These are phyloP conservation scores for Lasiosphaeria hispida DNA, from an alignment of 495 filamentous ascomycete genomes.

Conservation along the genomic window DNA sequence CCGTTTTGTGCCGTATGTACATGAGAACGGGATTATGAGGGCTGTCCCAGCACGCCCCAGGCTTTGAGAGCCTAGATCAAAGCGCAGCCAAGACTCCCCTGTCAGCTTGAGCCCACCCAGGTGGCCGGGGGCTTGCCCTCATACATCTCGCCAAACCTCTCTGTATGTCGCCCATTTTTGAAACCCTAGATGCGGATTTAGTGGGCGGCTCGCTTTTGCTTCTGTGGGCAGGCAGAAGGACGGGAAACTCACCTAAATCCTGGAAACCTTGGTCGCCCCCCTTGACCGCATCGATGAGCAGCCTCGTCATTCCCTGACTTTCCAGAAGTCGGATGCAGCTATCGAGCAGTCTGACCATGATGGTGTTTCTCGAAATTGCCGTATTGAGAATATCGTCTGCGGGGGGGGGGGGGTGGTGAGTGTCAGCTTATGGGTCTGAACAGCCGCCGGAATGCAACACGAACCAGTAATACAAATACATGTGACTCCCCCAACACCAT, in stretches of 20 bases:
- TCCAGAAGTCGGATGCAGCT: constrained; percentile 40
- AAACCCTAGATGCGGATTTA: constrained; percentile 34
- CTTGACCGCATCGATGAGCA: constrained; percentile 47
- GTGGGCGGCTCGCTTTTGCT: neutral
- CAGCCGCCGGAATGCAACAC: constrained; percentile 12
- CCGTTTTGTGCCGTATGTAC: too few relatives aligned
- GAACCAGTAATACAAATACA: constrained; percentile 58
- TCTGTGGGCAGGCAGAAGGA: constrained; percentile 3
- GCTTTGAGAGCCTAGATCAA: too few relatives aligned
- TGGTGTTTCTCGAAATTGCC: constrained; percentile 37
- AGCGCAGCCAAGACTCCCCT: too few relatives aligned
- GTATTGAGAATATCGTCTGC: constrained; percentile 34
- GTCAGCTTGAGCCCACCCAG: too few relatives aligned
- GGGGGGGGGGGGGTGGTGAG: neutral
- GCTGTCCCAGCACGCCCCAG: too few relatives aligned
- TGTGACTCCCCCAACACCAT: constrained; percentile 57
- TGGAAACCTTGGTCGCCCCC: constrained; percentile 45
- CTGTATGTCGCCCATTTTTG: constrained; percentile 50
- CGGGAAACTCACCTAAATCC: constrained; percentile 40
- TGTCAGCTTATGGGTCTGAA: neutral
- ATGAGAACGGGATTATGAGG: too few relatives aligned
- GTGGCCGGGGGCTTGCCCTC: neutral
- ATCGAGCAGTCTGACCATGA: constrained; percentile 48
- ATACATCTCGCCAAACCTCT: constrained; percentile 44
- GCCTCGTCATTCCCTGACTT: constrained; percentile 38